Base-by-base conservation (phyloP, 1,284 basidiomycete genomes). In the Fomes fomentarius region DNA sequence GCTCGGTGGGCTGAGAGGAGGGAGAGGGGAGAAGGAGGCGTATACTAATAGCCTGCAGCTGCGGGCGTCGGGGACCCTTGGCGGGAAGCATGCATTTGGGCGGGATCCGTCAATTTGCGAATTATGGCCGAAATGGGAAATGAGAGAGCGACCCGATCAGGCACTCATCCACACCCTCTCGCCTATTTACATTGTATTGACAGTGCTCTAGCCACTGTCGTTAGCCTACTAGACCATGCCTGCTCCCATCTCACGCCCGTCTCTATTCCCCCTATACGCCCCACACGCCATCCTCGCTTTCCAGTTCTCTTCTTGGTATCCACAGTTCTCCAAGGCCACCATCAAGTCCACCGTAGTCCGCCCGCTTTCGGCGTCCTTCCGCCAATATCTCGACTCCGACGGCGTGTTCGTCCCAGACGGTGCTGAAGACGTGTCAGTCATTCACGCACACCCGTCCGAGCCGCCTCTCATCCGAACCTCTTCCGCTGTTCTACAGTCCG, bases 221-320 rank as follows among this genome's bases (percentile, higher is more conserved):
- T 15, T 19, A 14, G 19, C 7, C 12, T 1, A 21, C 40, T 33
- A 28, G 49, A 21, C 38, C 25, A 71, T 71, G 68, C 68, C 69
- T 28, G 61, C 67, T 10, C 57, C 61, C 10, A 58, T 67, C 31
- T 58, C 54, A 15, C 53, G 40, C 1, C 67, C 63, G 11, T 50
- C 60, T 1, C 63, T 79, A 25, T 88, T 89, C 65, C 88, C 89
- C 4, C 50, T 61, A 0, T 70, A 84, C 38, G 77, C 79, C 0
- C 69, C 69, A 9, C 65, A 74, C 14, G 79, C 87, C 66, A 76
- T 94, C 50, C 78, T 92, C 46, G 77, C 84, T 1, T 92, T 93
- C 64, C 90, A 94, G 58, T 94, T 95, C 66, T 94, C 92, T 2
- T 81, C 84, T 2, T 98, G 96, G 96, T 94, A 95, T 66, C 84